Conservation (phyloP, 2,329 filamentous ascomycete species). For the Neophaeococcomyces aloes region DNA sequence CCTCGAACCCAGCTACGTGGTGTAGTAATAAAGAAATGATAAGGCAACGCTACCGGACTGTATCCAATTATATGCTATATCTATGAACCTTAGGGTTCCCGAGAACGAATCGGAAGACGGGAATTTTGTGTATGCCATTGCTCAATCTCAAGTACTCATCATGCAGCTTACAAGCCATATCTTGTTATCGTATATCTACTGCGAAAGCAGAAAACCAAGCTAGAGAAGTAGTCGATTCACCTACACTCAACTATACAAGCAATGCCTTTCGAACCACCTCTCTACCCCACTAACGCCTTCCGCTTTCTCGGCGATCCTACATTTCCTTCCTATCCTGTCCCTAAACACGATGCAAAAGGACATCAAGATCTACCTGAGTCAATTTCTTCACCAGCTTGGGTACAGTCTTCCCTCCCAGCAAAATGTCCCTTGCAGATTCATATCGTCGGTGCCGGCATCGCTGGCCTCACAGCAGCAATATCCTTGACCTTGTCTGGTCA, state of each 20-base stretch:
- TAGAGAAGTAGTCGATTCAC: too few species aligned
- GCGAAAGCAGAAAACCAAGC: too few species aligned
- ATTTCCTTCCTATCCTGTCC: background rate
- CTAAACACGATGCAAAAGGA: background rate
- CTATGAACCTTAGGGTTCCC: too few species aligned
- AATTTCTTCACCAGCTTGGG: background rate
- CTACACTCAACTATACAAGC: background rate
- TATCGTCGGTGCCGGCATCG: slow-evolving; percentile 26
- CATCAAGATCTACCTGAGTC: background rate
- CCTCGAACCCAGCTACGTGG: too few species aligned
- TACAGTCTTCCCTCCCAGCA: background rate
- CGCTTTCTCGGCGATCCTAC: background rate
- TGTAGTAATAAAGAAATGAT: too few species aligned
- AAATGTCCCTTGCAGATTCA: slow-evolving; percentile 28
- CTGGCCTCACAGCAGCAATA: slow-evolving; percentile 25
- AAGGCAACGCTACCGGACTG: too few species aligned
- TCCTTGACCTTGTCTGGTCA: slow-evolving; percentile 22
- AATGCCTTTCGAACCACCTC: background rate
- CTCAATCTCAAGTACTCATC: too few species aligned
- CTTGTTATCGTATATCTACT: too few species aligned
- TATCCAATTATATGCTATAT: too few species aligned
- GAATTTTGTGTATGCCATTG: too few species aligned
- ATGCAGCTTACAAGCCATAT: too few species aligned
- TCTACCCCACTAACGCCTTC: slow-evolving; percentile 1
- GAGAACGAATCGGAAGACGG: too few species aligned